phyloP scores from a whole-genome alignment of 768 basidiomycete species.

The Lentinus brumalis region DNA sequence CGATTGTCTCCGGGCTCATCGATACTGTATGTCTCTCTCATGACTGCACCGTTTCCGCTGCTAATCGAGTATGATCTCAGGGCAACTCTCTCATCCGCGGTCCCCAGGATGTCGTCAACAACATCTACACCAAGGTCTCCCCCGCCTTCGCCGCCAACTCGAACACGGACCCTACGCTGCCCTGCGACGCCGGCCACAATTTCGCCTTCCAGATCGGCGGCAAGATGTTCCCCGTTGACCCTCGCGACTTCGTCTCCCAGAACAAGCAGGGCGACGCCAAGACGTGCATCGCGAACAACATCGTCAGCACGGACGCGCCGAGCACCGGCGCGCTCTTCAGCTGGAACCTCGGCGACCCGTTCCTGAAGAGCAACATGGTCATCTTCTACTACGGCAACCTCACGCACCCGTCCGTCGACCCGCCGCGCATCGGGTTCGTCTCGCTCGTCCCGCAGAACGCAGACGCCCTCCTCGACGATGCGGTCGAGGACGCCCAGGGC shows the following conservation, averaged over 20 bases:
- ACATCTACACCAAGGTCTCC: slow-evolving; percentile 47
- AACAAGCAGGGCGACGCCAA: slow-evolving; percentile 39
- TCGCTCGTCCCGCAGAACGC: slow-evolving; percentile 70
- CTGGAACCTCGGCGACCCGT: slow-evolving; percentile 80
- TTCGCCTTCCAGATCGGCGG: slow-evolving; percentile 73
- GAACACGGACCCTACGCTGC: slow-evolving; percentile 39
- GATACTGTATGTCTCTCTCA: slow-evolving; percentile 59
- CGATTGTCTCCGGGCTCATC: slow-evolving; percentile 60
- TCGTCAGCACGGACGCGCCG: slow-evolving; percentile 69
- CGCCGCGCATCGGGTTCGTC: slow-evolving; percentile 69
- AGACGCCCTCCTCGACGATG: slow-evolving; percentile 39
- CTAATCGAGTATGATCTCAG: slow-evolving; percentile 34
- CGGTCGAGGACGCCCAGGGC: slow-evolving; percentile 34
- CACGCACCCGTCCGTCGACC: slow-evolving; percentile 65
- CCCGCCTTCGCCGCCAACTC: slow-evolving; percentile 26
- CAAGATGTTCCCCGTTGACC: slow-evolving; percentile 71
- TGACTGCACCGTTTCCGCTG: neutral
- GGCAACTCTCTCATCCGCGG: slow-evolving; percentile 81
- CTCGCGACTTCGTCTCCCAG: slow-evolving; percentile 66
- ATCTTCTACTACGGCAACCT: slow-evolving; percentile 77
- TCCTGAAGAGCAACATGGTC: slow-evolving; percentile 77
- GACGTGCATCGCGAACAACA: slow-evolving; percentile 51
- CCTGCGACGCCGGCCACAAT: slow-evolving; percentile 61
- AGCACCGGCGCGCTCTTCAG: slow-evolving; percentile 60
- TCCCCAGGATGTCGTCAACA: slow-evolving; percentile 60